Conservation (phyloP, 768 basidiomycete genomes). For the Coprinopsis sp. region DNA sequence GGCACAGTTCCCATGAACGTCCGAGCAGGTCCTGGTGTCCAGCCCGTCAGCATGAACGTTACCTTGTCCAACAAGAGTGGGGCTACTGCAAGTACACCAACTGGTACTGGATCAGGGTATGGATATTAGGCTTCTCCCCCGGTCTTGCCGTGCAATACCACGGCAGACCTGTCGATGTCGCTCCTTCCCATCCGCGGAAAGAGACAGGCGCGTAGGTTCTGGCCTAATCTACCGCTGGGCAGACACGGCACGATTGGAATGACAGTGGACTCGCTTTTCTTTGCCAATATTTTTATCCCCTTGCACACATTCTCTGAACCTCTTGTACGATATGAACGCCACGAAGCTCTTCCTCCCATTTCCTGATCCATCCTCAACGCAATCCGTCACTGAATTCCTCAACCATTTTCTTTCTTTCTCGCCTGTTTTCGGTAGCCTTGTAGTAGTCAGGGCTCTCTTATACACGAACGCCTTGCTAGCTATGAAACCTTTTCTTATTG, state of each 20-base stretch:
- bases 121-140: slow-evolving; percentile 26
- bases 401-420: too few species aligned
- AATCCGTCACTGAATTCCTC: too few species aligned
- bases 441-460: too few species aligned
- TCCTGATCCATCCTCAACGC: too few species aligned
- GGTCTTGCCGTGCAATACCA: too few species aligned
- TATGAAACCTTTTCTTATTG: too few species aligned
- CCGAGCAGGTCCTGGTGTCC: slow-evolving; percentile 27
- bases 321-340: slow-evolving; percentile 1
- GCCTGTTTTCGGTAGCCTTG: too few species aligned
- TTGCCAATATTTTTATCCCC: slow-evolving; percentile 9
- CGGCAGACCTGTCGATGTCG: too few species aligned
- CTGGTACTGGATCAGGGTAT: slow-evolving; percentile 32
- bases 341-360: neutral
- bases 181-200: too few species aligned
- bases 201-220: too few species aligned
- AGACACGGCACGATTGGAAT: neutral
- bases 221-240: too few species aligned
- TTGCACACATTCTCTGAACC: neutral
- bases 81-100: slow-evolving; percentile 22
- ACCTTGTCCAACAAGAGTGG: slow-evolving; percentile 28
- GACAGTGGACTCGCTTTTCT: neutral
- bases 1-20: slow-evolving; percentile 27
- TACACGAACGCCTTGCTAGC: too few species aligned
- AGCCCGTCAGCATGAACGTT: slow-evolving; percentile 45